Percentiles rank a stretch among this genome's conserved stretches.
Evolutionary conservation across 331 rosid genomes (phyloP).

Genomic region (Malus hybrid): DNA sequence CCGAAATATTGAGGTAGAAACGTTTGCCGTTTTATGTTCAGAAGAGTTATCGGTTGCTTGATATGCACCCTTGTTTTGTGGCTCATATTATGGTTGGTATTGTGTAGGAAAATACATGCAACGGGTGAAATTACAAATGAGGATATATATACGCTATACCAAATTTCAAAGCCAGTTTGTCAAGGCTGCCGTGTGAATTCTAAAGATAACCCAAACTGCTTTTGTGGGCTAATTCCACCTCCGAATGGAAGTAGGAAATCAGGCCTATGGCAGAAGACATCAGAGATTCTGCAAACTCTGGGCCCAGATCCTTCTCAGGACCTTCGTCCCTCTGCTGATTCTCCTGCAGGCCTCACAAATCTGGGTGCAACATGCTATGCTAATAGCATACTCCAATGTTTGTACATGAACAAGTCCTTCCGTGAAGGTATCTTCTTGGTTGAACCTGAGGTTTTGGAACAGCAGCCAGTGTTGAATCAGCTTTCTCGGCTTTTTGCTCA

Average conservation of each 20-base stretch:
- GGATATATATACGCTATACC: slow-evolving; percentile 58
- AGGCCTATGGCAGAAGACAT: slow-evolving; percentile 88
- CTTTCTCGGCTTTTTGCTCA: slow-evolving; percentile 77
- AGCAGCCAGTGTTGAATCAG: slow-evolving; percentile 80
- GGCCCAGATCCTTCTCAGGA: slow-evolving; percentile 79
- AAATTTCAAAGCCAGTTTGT: slow-evolving; percentile 69
- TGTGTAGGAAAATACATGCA: slow-evolving; percentile 67
- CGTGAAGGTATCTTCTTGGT: slow-evolving; percentile 75
- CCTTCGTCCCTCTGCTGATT: slow-evolving; percentile 52
- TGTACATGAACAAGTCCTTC: slow-evolving; percentile 81
- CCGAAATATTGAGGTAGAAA: slow-evolving; percentile 65
- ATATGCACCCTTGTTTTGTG: not conserved
- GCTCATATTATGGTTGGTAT: slow-evolving; percentile 8
- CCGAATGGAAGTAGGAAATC: slow-evolving; percentile 63
- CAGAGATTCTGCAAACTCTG: slow-evolving; percentile 67
- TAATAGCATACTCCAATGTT: slow-evolving; percentile 89
- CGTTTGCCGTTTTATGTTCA: not conserved
- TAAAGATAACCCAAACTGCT: slow-evolving; percentile 94
- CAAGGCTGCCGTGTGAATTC: slow-evolving; percentile 82
- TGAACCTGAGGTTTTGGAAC: slow-evolving; percentile 71
- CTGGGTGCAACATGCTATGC: slow-evolving; percentile 99
- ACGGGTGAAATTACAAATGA: slow-evolving; percentile 51
- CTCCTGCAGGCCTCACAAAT: slow-evolving; percentile 94
- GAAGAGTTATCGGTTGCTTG: not conserved
- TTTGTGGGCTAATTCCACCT: slow-evolving; percentile 93